Percentiles rank a stretch among this genome's conserved stretches.
Evolutionary conservation across 2,329 filamentous ascomycete genomes (phyloP).

Genomic region (Aspergillus candidus): DNA sequence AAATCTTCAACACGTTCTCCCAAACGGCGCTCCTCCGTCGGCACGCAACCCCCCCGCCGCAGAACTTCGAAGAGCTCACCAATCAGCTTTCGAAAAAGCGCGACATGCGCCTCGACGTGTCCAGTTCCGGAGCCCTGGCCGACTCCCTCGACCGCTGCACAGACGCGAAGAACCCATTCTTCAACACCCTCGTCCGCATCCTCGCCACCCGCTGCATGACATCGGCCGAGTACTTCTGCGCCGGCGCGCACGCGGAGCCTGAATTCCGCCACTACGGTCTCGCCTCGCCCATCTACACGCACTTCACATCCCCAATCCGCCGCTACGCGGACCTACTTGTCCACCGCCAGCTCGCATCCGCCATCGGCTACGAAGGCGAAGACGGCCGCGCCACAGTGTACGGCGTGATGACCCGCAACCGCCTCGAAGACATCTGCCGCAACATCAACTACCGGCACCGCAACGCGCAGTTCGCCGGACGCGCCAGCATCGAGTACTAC

Average conservation of each 20-base stretch:
- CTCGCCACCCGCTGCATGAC: constrained; percentile 99
- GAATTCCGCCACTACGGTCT: constrained; percentile 97
- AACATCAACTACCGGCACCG: constrained; percentile 98
- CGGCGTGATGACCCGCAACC: constrained; percentile 70
- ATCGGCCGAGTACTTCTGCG: constrained; percentile 96
- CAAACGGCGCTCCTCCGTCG: constrained; percentile 91
- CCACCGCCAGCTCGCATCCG: constrained; percentile 88
- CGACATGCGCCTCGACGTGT: constrained; percentile 69
- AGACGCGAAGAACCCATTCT: constrained; percentile 79
- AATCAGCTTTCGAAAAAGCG: constrained; percentile 87
- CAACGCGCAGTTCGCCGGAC: constrained; percentile 91
- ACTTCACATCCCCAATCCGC: constrained; percentile 95
- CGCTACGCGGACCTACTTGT: constrained; percentile 95
- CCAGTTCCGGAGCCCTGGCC: constrained; percentile 87
- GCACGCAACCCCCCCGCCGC: constrained; percentile 85
- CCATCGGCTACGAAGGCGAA: constrained; percentile 72
- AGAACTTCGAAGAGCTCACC: constrained; percentile 90
- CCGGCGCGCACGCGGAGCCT: constrained; percentile 83
- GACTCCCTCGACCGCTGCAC: constrained; percentile 83
- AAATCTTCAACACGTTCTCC: constrained; percentile 85
- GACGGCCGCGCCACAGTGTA: constrained; percentile 63
- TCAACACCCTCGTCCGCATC: constrained; percentile 96
- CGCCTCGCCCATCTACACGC: constrained; percentile 94
- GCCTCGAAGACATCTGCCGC: constrained; percentile 88
- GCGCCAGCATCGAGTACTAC: constrained; percentile 94